Evolutionary conservation across 345 rosid species (phyloP), one percentile per base, ranked within the genome.

Genomic region (Dimocarpus longan): DNA sequence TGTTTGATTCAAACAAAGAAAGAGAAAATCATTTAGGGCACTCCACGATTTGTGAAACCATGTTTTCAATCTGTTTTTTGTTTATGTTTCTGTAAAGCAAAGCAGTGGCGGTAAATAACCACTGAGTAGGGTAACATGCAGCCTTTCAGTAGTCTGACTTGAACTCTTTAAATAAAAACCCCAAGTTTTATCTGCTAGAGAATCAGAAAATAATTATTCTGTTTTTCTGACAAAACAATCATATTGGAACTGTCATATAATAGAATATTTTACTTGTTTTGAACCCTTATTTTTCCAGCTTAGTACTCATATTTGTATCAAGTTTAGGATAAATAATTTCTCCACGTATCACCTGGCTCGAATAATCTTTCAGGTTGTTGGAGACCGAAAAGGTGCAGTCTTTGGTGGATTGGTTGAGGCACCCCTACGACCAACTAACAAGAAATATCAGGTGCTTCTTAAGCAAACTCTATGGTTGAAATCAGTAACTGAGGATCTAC

Each of bases 391-490:
- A 85, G 99, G 97, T 75, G 95, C 93, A 1, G 97, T 94, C 54
- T 93, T 96, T 85, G 98, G 99, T 82, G 97, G 98, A 80, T 85
- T 94, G 84, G 95, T 96, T 16, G 99, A 96, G 77, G 97, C 98
- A 74, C 98, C 99, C 62, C 85, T 96, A 60, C 88, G 79, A 82
- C 93, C 97, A 78, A 88, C 90, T 77, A 95, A 87, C 80, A 88
- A 90, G 78, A 95, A 86, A 79, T 96, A 96, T 84, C 98, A 96
- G 98, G 99, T 93, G 74, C 42, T 52, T 28, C n/a, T 54, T 77
- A 15, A 77, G 26, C 68, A 54, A 62, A 57, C 26, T 56, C 70
- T 64, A 54, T 9, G 43, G 46, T 82, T 19, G 15, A 37, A 63
- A 81, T 71, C 39, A 64, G 78, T 66, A 28, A 22, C 43, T 19